Evolutionary conservation across 2,329 filamentous ascomycete species (phyloP), one percentile per base, ranked within the genome.

Genomic region (Epichloe gansuensis): DNA sequence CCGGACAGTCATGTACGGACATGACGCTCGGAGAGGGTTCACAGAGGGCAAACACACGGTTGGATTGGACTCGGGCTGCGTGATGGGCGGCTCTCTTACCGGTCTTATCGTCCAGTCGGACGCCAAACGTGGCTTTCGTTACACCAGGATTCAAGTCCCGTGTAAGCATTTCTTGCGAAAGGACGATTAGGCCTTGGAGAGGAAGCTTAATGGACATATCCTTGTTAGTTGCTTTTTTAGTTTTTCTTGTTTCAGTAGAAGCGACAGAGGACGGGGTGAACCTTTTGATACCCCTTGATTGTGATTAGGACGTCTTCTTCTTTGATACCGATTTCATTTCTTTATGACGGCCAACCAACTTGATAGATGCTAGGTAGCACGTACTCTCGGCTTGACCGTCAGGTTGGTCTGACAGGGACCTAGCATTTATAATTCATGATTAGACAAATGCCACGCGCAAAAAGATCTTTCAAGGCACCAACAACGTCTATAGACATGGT

Each of bases 51-150:
- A 77, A 47, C 94, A 87, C 66, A 87, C 84, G 4, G 87, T 89
- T 62, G 93, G 93, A 0, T 72, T 97, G 46, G 93, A 97, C 66
- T 87, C 85, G 0, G 84, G 82, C 0, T 97, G 93, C 64, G 81
- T 88, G 3, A 79, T 78, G 56, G 90, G 89, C 11, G 82, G 82
- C 1, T 74, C 80, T 56, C 71, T 98, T 57, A 88, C 85, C 1
- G 90, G 87, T 1, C 67, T 95, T 53, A 74, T 96, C 2, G 78
- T 96, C 38, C 78, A 85, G 59, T 78, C 69, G 3, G 63, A 58
- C 4, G 52, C 61, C 2, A 58, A 61, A 5, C 65, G 63, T 6
- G 59, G 58, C 7, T 66, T 71, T 50, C 64, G 58, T 48, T 65
- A 73, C 46, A 60, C 59, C 9, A 61, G 71, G 17, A 61, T 69